Evolutionary conservation across 768 basidiomycete genomes (phyloP).

Genomic region (Auriscalpium microsporum): DNA sequence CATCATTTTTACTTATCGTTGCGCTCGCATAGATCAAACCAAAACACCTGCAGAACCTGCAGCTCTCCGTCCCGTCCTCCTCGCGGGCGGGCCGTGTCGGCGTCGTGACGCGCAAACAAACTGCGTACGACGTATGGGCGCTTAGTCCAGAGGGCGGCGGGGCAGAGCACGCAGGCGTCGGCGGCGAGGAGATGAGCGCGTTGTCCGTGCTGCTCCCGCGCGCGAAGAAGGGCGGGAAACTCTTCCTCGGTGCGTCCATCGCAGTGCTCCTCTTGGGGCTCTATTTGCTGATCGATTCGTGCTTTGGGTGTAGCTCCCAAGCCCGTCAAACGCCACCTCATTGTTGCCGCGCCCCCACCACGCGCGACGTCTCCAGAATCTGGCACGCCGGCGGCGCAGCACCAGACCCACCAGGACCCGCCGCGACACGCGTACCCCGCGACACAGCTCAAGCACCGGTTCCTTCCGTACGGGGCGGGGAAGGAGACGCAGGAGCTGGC

Average conservation of each 20-base stretch:
- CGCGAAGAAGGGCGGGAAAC: conserved; percentile 9
- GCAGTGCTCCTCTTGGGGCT: background rate
- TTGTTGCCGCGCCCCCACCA: conserved; percentile 6
- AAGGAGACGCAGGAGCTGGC: background rate
- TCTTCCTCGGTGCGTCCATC: conserved; percentile 8
- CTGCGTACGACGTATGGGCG: conserved; percentile 11
- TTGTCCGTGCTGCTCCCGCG: conserved; percentile 11
- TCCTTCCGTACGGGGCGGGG: conserved; percentile 10
- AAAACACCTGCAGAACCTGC: conserved; percentile 1
- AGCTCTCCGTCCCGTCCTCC: background rate
- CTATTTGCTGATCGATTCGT: background rate
- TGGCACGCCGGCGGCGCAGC: background rate
- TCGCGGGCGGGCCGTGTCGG: conserved; percentile 6
- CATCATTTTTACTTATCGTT: too few relatives aligned
- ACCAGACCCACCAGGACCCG: background rate
- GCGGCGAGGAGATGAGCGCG: conserved; percentile 11
- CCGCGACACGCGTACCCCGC: conserved; percentile 13
- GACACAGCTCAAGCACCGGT: conserved; percentile 9
- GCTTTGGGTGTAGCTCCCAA: conserved; percentile 2
- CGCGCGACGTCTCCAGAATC: background rate
- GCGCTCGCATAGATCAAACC: conserved; percentile 5
- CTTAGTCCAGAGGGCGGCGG: background rate
- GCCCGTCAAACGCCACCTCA: conserved; percentile 9
- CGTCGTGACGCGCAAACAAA: conserved; percentile 1
- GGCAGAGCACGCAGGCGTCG: background rate